Evolutionary conservation across 2,329 filamentous ascomycete species (phyloP), one percentile per base, ranked within the genome.

Genomic region (Aspergillus sp.): DNA sequence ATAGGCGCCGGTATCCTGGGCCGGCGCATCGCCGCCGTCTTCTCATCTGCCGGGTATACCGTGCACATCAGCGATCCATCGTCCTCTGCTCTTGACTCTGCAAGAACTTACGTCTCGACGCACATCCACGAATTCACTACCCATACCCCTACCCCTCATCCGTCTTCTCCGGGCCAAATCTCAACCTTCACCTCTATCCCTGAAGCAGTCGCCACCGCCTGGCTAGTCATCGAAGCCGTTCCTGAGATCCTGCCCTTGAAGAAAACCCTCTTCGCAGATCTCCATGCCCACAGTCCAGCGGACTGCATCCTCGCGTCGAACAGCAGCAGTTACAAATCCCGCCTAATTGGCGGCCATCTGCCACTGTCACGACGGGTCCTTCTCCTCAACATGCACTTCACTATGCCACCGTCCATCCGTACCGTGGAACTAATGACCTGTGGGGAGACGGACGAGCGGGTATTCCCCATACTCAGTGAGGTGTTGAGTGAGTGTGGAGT

Each of bases 151-250:
- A 19, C 19, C 19, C 21, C 3, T 23, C 9, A 12, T 12, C 30
- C 4, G 12, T 13, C 30, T 36, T 2, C 30, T 36, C 30, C 30
- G 1, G 30, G 30, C 30, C 30, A 1, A 36, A 36, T 36, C 30
- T 36, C 30, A 36, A 36, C 30, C 12, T 36, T 36, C 4, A 36
- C 30, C 30, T 13, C 30, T 4, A 5, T 36, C 30, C 30, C 30
- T 4, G 54, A 65, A 0, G 79, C 82, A 0, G 78, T 85, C 5
- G 55, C 68, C 1, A 70, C 80, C 36, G 78, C 82, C 2, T 86
- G 81, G 84, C 73, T 85, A 5, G 79, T 84, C n/a, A 78, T 85
- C 60, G 84, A 84, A 68, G 81, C 79, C 13, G 78, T 85, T 0
- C 83, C 82, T 0, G 84, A 85, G 66, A 80, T 76, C 57, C 72